Base-by-base conservation (phyloP, 2,329 filamentous ascomycete species). In the Paramyrothecium sp. region DNA sequence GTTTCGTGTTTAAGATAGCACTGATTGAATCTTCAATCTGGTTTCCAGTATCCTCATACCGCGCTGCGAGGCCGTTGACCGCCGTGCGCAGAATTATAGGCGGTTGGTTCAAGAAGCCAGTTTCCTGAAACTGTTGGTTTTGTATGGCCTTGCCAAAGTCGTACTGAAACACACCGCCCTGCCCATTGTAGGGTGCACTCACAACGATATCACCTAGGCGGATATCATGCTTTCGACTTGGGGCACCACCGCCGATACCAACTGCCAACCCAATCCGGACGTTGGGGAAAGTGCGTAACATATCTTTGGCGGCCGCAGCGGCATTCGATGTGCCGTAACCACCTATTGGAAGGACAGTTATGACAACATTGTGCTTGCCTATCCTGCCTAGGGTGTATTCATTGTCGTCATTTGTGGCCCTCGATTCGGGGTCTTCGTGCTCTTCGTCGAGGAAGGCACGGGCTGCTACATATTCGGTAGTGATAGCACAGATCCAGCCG, bases 401-500 rank as follows among this genome's bases (percentile, higher is more conserved):
- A 41, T 61, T 60, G 8, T 54, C 46, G 23, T 65, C 62, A 7
- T 54, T 23, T 22, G 11, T 34, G 1, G 55, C 11, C 20, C 67
- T 65, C 53, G 77, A 71, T 46, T 65, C 58, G 58, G 47, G 21
- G 23, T 3, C 16, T 16, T 48, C 34, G 38, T 56, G 49, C 20
- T 30, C 23, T 21, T 77, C 70, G 52, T 80, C 76, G 2, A 79
- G 71, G 33, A 78, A 71, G 0, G 54, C 62, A 21, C 61, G 59
- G 3, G 76, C 76, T 3, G 76, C 75, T 48, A 71, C 66, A 41
- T 63, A 67, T 53, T 80, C 77, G 0, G 60, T 66, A 0, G 7
- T 20, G 2, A 78, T 57, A 13, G 75, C 75, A 55, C 74, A 79
- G 7, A 81, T 77, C 76, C 75, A 78, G 21, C 74, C 76, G 7